Evolutionary conservation across 2,329 filamentous ascomycete species (phyloP).

Genomic region (Ophiosphaerella herpotricha): DNA sequence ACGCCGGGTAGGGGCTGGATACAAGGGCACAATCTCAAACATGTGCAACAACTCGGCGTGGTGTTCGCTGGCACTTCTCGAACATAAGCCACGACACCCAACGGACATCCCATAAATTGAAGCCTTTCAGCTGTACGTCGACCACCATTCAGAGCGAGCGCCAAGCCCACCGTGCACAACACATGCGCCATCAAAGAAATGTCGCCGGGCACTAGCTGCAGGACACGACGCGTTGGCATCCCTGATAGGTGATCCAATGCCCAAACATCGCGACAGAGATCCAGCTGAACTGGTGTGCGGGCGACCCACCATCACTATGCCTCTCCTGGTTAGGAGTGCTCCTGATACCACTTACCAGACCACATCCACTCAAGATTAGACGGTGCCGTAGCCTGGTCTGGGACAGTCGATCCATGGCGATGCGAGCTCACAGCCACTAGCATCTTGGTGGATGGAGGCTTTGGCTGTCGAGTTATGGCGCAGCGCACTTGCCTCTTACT

Average conservation of each 20-base stretch:
- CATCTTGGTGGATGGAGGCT: slow-evolving; percentile 12
- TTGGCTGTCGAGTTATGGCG: slow-evolving; percentile 3
- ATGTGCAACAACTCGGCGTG: too few relatives aligned
- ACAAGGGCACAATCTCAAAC: too few relatives aligned
- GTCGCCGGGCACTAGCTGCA: slow-evolving; percentile 3
- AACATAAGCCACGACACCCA: slow-evolving; percentile 1
- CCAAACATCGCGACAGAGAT: background rate
- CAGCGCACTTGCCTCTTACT: slow-evolving; percentile 5
- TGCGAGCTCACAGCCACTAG: slow-evolving; percentile 10
- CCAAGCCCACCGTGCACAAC: slow-evolving; percentile 1
- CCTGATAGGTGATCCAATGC: slow-evolving; percentile 1
- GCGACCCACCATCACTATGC: slow-evolving; percentile 6
- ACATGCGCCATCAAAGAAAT: slow-evolving; percentile 6
- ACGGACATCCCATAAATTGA: background rate
- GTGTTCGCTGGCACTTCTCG: background rate
- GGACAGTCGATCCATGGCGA: slow-evolving; percentile 9
- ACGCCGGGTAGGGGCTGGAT: too few relatives aligned
- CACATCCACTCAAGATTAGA: background rate
- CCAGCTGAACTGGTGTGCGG: slow-evolving; percentile 5
- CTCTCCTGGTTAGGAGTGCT: slow-evolving; percentile 2
- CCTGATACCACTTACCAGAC: slow-evolving; percentile 12
- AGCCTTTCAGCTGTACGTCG: slow-evolving; percentile 4
- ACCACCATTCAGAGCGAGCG: slow-evolving; percentile 1
- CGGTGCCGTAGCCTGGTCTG: slow-evolving; percentile 5
- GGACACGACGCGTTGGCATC: background rate